phyloP scores from a whole-genome alignment of 768 basidiomycete species.

The Mycena galopus region DNA sequence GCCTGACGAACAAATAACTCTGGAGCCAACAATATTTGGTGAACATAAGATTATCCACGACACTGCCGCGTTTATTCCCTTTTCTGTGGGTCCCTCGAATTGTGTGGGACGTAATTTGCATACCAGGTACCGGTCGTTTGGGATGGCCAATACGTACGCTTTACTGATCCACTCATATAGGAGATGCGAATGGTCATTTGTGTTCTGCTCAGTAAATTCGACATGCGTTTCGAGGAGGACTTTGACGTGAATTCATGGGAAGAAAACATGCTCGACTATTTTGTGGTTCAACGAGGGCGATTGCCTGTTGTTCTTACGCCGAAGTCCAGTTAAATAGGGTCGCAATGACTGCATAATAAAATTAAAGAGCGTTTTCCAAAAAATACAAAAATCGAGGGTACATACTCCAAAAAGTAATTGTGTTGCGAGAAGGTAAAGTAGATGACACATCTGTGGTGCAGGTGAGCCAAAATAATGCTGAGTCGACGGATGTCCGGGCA shows the following conservation, averaged over 20 bases:
- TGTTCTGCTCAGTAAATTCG: constrained; percentile 47
- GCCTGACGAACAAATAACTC: constrained; percentile 32
- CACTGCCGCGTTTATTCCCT: constrained; percentile 50
- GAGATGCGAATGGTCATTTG: constrained; percentile 50
- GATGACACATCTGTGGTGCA: neutral
- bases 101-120: constrained; percentile 59
- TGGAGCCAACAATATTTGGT: constrained; percentile 38
- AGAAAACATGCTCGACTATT: constrained; percentile 44
- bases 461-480: neutral
- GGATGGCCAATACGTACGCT: neutral
- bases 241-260: constrained; percentile 45
- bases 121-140: constrained; percentile 23
- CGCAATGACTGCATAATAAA: neutral
- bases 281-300: constrained; percentile 47
- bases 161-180: constrained; percentile 23
- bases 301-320: constrained; percentile 40
- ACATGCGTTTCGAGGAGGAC: constrained; percentile 43
- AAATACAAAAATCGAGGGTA: neutral
- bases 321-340: neutral
- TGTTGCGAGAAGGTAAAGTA: neutral
- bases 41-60: constrained; percentile 38
- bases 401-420: neutral
- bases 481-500: constrained; percentile 16
- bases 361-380: neutral
- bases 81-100: constrained; percentile 61